Evolutionary conservation across 75 land plant genomes (phyloP), one percentile per base, ranked within the genome.

Genomic region (Pseudotsuga menziesii): DNA sequence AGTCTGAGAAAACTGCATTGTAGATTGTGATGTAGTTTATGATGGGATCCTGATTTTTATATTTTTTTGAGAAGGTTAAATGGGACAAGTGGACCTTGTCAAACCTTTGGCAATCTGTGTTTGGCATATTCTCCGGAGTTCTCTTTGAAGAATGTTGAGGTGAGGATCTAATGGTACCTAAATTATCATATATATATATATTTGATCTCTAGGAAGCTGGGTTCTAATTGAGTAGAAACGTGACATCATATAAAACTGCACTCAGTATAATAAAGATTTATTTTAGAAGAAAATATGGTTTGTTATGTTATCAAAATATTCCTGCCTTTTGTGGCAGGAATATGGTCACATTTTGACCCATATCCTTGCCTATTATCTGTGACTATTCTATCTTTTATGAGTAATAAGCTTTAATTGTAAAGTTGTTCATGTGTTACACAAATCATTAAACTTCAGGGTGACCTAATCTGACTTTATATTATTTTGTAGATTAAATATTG

Each of bases 21-120:
- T 63, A 63, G 36, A 29, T 14, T 63, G 14, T 29, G 27, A 15
- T 63, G 32, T 63, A 3, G 26, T 29, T 15, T 63, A 63, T 63
- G 35, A 64, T 32, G 41, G 16, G 67, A 32, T 16, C 7, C 41
- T 17, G 69, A 2, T 17, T 64, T 32, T 13, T 27, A 20, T 74
- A 56, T 59, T 67, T 36, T 52, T 23, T 60, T 78, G 48, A 27
- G 29, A 80, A 93, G 95, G 75, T 84, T 94, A 75, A 83, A 58
- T 76, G 97, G 97, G 75, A 86, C 94, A 59, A 94, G 97, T 83
- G 97, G 94, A 69, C 89, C 88, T 9, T 92, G 92, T 85, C 92
- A 92, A 57, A 94, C 97, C 0, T 94, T 88, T 78, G 94, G 91
- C n/a, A 94, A 85, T 66, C 64, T 76, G 59, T 94, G 97, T 79